Evolutionary conservation across 2,329 filamentous ascomycete genomes (phyloP), one percentile per base, ranked within the genome.

Genomic region (Ophiostoma novo-ulmi): DNA sequence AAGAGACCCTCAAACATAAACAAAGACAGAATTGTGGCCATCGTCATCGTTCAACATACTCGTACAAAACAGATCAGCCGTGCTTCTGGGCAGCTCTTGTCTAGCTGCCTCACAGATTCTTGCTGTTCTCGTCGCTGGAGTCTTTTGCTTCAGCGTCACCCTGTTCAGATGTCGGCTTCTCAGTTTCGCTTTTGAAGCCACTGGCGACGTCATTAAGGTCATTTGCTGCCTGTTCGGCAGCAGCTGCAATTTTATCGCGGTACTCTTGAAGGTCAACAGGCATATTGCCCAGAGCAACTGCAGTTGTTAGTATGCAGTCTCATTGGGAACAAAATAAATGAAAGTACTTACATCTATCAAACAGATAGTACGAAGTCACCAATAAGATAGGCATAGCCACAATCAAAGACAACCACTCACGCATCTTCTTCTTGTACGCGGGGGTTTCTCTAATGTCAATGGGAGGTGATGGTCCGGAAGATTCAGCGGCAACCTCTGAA

Each of bases 281-380:
- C 69, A 66, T 17, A 22, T 75, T 69, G 35, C 74, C 74, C 35
- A 75, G 68, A 7, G 71, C 74, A 69, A 74, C 73, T 74, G 17
- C 8, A 13, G 31, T 20, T 11, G 70, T 72, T 20, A 71, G 67
- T 17, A 48, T 1, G 5, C 20, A 36, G 5, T 17, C 22, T 26
- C 58, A 0, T 4, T 36, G 26, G 14, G 13, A 22, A 58, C 35
- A 11, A 70, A 48, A 2, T 35, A 36, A 14, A 6, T 26, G 11
- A 31, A 38, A 55, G 36, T 48, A 80, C 83, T 78, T 71, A 84
- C 83, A 75, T 77, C 83, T 78, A 65, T 86, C 81, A 76, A 84
- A 87, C 2, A 88, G 75, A 69, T 81, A 82, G 73, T 85, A 87
- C 31, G 85, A 86, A 36, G 84, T 85, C 68, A 88, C 85, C 17